phyloP scores from a whole-genome alignment of 1,139 yeast species.

The Pichia norvegensis region DNA sequence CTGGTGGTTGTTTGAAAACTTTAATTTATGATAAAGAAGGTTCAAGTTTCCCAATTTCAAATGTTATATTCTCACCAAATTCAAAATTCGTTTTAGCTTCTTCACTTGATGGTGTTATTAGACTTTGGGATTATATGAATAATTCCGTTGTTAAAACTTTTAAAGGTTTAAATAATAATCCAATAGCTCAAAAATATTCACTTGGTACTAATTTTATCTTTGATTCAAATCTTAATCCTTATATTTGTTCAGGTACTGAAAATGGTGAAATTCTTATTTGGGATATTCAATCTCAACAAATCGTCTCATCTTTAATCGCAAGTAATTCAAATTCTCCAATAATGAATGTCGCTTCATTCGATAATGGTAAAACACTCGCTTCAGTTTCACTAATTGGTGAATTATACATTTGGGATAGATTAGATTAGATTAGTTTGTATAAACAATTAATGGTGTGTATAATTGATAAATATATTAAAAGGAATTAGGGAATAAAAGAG shows the following conservation, averaged over 20 bases:
- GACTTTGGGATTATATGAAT: slow-evolving; percentile 78
- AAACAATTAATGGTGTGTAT: background rate
- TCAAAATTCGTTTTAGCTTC: slow-evolving; percentile 73
- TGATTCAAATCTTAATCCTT: slow-evolving; percentile 27
- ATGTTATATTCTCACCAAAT: slow-evolving; percentile 72
- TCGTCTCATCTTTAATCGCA: slow-evolving; percentile 16
- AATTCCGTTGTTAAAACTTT: slow-evolving; percentile 75
- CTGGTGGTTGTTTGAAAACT: slow-evolving; percentile 90
- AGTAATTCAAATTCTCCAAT: slow-evolving; percentile 27
- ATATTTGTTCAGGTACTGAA: slow-evolving; percentile 64
- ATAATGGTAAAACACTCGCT: slow-evolving; percentile 35
- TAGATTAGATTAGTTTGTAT: slow-evolving; percentile 2
- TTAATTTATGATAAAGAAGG: slow-evolving; percentile 61
- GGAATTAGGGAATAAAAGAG: background rate
- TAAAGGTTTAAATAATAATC: slow-evolving; percentile 31
- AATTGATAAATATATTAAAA: background rate
- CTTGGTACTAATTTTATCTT: slow-evolving; percentile 42
- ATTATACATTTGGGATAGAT: slow-evolving; percentile 30
- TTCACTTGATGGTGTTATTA: slow-evolving; percentile 68
- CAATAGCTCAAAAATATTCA: slow-evolving; percentile 38
- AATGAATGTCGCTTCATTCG: slow-evolving; percentile 39
- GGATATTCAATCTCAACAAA: slow-evolving; percentile 62
- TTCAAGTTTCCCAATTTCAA: slow-evolving; percentile 69
- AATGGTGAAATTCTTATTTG: slow-evolving; percentile 54
- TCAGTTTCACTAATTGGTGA: slow-evolving; percentile 39